phyloP scores from a whole-genome alignment of 2,329 filamentous ascomycete species.

The Pestalotiopsis sp. region DNA sequence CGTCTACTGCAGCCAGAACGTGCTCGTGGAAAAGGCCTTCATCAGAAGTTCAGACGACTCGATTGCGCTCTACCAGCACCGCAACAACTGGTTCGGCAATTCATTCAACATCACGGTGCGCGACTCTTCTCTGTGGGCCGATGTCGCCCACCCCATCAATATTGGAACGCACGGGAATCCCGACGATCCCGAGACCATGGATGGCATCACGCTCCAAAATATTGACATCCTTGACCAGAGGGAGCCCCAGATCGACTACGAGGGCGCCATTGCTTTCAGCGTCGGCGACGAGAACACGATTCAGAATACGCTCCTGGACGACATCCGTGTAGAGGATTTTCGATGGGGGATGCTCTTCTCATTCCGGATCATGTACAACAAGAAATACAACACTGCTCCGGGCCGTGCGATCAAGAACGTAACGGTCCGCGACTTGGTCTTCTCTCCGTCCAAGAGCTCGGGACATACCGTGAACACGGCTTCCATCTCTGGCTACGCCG shows the following conservation, averaged over 20 bases:
- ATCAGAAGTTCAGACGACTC: constrained; percentile 40
- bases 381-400: constrained; percentile 36
- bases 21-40: constrained; percentile 35
- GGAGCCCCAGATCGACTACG: constrained; percentile 37
- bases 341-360: constrained; percentile 35
- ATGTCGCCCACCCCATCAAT: constrained; percentile 37
- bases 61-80: constrained; percentile 37
- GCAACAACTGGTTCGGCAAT: constrained; percentile 34
- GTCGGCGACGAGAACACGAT: constrained; percentile 36
- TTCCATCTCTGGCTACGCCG: constrained; percentile 22
- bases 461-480: constrained; percentile 20
- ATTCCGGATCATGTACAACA: constrained; percentile 37
- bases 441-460: constrained; percentile 6
- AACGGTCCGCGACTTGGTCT: constrained; percentile 26
- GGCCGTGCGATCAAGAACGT: constrained; percentile 35
- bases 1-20: constrained; percentile 25
- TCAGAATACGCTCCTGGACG: constrained; percentile 29
- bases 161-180: constrained; percentile 40
- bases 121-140: constrained; percentile 33
- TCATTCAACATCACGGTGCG: constrained; percentile 35
- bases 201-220: constrained; percentile 32
- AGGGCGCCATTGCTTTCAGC: constrained; percentile 38
- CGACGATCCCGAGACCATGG: constrained; percentile 33
- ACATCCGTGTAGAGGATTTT: constrained; percentile 35
- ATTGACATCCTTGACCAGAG: constrained; percentile 40